phyloP scores from a whole-genome alignment of 164 flowering plant genomes.

The Echeveria elegans region DNA sequence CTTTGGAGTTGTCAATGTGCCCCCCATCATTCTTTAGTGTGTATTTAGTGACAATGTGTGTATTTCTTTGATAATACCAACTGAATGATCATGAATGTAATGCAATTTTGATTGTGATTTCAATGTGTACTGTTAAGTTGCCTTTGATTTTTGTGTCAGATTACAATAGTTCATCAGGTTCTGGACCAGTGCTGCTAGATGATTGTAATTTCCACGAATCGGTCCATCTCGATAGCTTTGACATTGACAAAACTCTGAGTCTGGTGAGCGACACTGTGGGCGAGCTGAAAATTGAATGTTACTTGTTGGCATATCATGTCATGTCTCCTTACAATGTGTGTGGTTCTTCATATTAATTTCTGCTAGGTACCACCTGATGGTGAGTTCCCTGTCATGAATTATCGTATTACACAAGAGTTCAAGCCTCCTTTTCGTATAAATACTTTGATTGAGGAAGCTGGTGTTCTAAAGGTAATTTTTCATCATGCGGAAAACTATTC shows the following conservation, averaged over 20 bases:
- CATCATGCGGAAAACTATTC: background rate
- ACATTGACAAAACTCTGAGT: conserved; percentile 67
- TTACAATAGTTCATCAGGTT: conserved; percentile 69
- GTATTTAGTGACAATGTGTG: background rate
- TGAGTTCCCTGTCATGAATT: conserved; percentile 97
- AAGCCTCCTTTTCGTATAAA: conserved; percentile 89
- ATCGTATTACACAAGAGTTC: conserved; percentile 94
- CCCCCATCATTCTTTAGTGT: background rate
- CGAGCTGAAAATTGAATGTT: conserved; percentile 4
- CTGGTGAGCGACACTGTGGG: conserved; percentile 45
- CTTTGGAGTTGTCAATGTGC: background rate
- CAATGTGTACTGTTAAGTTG: too few relatives aligned
- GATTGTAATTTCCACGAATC: conserved; percentile 99
- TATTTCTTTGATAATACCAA: background rate
- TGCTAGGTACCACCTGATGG: conserved; percentile 90
- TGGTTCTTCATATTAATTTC: background rate
- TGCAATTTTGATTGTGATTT: background rate
- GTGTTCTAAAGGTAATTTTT: conserved; percentile 22
- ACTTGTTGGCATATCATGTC: conserved; percentile 8
- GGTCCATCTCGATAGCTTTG: conserved; percentile 92
- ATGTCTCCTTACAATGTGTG: conserved; percentile 89
- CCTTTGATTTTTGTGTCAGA: too few relatives aligned
- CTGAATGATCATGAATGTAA: background rate
- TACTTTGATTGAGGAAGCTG: conserved; percentile 87
- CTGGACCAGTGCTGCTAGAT: conserved; percentile 76